Evolutionary conservation across 148 eudicot species (phyloP).

Genomic region (Spergularia marina): DNA sequence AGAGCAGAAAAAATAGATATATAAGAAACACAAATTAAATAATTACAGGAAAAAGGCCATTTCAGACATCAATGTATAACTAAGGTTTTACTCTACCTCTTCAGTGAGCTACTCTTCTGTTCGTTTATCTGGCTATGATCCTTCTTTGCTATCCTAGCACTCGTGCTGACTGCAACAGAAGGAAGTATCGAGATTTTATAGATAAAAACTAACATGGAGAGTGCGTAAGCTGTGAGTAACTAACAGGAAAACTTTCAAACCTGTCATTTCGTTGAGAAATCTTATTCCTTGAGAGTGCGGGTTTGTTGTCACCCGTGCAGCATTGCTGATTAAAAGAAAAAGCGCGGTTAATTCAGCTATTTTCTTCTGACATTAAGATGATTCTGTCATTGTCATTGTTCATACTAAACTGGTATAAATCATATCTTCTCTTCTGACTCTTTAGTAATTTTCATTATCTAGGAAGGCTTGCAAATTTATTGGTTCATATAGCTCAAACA

Average conservation of each 20-base stretch:
- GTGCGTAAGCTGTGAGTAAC: neutral
- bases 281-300: slow-evolving; percentile 81
- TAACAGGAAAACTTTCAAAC: slow-evolving; percentile 32
- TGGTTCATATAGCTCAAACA: neutral
- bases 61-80: neutral
- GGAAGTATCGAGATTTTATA: neutral
- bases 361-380: neutral
- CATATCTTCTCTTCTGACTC: too few relatives aligned
- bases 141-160: slow-evolving; percentile 32
- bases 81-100: slow-evolving; percentile 40
- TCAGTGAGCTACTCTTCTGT: slow-evolving; percentile 30
- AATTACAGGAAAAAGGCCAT: neutral
- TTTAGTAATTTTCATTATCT: too few relatives aligned
- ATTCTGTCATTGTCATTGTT: neutral
- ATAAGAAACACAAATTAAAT: neutral
- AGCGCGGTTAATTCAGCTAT: neutral
- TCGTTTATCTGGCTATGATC: slow-evolving; percentile 30
- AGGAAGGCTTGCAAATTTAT: neutral
- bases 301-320: slow-evolving; percentile 74
- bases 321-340: slow-evolving; percentile 48
- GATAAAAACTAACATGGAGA: neutral
- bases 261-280: slow-evolving; percentile 84
- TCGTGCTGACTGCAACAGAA: slow-evolving; percentile 41
- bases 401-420: too few relatives aligned
- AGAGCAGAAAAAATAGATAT: neutral